Percentiles rank a stretch among this genome's conserved stretches.
phyloP scores from a whole-genome alignment of 805 yeast species.

The Wickerhamomyces bisporus region DNA sequence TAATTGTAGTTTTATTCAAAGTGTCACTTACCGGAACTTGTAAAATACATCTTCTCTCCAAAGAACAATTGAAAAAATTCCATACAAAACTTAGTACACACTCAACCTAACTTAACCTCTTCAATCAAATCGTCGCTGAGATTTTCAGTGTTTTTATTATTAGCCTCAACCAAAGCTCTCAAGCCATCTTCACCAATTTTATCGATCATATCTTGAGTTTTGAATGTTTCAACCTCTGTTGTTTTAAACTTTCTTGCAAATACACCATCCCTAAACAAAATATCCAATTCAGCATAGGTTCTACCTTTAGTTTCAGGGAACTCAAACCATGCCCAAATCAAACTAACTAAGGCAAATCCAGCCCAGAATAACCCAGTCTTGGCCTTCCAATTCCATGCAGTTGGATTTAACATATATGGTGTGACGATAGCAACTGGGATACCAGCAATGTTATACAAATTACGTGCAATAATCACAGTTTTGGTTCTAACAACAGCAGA shows the following conservation, averaged over 20 bases:
- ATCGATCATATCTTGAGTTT: constrained; percentile 15
- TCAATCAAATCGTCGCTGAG: not conserved
- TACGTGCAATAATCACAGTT: constrained; percentile 32
- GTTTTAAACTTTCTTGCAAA: constrained; percentile 28
- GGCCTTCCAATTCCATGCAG: constrained; percentile 38
- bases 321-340: constrained; percentile 42
- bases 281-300: constrained; percentile 53
- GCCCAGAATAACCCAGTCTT: constrained; percentile 43
- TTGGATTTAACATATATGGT: constrained; percentile 45
- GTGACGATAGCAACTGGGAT: constrained; percentile 31
- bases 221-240: constrained; percentile 18
- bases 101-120: too few species aligned
- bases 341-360: constrained; percentile 27
- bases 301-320: constrained; percentile 53
- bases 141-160: not conserved
- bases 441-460: constrained; percentile 28
- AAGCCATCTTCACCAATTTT: constrained; percentile 17
- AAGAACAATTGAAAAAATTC: too few species aligned
- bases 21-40: too few species aligned
- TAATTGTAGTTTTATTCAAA: too few species aligned
- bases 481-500: constrained; percentile 35
- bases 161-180: constrained; percentile 10
- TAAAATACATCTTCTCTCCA: too few species aligned
- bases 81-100: too few species aligned
- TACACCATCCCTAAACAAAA: constrained; percentile 34